Evolutionary conservation across 140 eudicot species (phyloP).

Genomic region (Ambrosia hybrid): DNA sequence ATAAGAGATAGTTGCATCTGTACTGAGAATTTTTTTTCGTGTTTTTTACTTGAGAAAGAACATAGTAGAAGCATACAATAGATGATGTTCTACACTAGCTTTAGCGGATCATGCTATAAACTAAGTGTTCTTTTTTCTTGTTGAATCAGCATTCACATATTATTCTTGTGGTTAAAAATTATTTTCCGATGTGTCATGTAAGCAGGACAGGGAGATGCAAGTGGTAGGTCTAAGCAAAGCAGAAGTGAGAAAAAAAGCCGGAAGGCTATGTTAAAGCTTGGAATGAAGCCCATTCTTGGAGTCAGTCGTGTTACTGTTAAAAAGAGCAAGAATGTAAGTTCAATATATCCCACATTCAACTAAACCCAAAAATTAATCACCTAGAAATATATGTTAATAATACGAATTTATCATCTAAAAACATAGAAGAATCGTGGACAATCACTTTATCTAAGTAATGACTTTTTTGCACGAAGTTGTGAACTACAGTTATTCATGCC

Average conservation of each 20-base stretch:
- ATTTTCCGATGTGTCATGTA: background rate
- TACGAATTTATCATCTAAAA: background rate
- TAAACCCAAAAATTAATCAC: background rate
- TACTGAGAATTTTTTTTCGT: background rate
- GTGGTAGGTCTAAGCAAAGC: constrained; percentile 53
- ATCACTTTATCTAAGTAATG: too few species aligned
- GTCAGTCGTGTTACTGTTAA: constrained; percentile 54
- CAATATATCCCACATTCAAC: background rate
- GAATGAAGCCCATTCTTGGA: constrained; percentile 40
- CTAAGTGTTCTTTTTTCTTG: background rate
- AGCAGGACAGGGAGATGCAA: constrained; percentile 35
- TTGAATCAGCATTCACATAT: background rate
- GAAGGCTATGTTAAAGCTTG: constrained; percentile 44
- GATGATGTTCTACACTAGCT: background rate
- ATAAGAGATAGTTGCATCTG: background rate
- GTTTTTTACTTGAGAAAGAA: background rate
- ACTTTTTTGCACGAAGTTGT: background rate
- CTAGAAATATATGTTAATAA: background rate
- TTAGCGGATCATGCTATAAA: background rate
- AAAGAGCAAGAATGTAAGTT: constrained; percentile 55
- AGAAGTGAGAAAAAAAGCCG: constrained; percentile 54
- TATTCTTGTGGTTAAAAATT: background rate
- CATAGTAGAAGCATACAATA: background rate
- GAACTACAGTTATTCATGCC: background rate
- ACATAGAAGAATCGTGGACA: background rate